These are phyloP conservation scores for Globisporangium middletonii DNA, from an alignment of 352 stramenopile genomes.

Conservation along the genomic window DNA sequence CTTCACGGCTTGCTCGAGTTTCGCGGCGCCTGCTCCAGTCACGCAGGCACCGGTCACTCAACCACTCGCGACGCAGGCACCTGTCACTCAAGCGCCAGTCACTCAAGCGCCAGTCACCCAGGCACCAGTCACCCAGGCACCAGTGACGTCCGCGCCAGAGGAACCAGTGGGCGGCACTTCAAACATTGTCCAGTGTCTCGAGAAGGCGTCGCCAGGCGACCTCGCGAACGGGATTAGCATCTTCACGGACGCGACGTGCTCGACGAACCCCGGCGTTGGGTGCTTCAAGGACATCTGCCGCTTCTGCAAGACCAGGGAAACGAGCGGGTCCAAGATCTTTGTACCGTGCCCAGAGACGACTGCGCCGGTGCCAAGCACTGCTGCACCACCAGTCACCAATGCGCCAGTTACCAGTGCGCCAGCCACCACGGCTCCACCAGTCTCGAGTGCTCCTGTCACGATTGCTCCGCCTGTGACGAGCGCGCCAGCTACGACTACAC, in stretches of 20 bases:
- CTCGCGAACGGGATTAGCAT: constrained; percentile 19
- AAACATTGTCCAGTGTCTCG: constrained; percentile 1
- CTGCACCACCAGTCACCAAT: not conserved
- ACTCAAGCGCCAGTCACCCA: not conserved
- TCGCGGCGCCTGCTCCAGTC: not conserved
- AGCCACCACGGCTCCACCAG: not conserved
- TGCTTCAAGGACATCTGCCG: constrained; percentile 12
- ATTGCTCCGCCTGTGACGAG: not conserved
- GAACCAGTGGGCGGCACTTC: not conserved
- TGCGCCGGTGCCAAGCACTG: not conserved
- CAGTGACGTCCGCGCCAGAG: constrained; percentile 1
- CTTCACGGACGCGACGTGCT: constrained; percentile 8
- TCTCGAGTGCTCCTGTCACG: not conserved
- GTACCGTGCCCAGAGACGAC: not conserved
- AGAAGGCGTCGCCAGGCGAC: constrained; percentile 7
- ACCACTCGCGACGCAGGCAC: not conserved
- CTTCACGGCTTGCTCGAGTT: constrained; percentile 5
- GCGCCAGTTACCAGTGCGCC: not conserved
- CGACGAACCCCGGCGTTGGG: constrained; percentile 2
- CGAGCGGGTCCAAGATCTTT: constrained; percentile 2
- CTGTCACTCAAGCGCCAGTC: not conserved
- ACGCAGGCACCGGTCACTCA: not conserved
- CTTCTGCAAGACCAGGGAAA: constrained; percentile 13
- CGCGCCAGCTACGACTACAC: not conserved
- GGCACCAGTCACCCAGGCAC: not conserved